A percentile compares a stretch with the other conserved stretches of the same genome.
Evolutionary conservation across 75 land plant species (phyloP).

Genomic region (Cunninghamia lanceolata): DNA sequence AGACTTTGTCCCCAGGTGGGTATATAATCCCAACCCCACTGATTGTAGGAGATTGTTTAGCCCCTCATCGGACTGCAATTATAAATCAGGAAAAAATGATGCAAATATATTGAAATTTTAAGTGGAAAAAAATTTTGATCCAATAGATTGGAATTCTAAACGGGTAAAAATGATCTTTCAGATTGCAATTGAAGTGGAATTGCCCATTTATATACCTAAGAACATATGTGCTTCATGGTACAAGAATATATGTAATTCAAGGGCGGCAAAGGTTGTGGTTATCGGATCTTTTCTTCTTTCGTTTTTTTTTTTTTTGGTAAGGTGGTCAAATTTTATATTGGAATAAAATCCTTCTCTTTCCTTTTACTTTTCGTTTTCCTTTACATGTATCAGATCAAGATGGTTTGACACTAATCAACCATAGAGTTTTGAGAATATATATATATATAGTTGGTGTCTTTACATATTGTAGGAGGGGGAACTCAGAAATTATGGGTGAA

Average conservation of each 20-base stretch:
- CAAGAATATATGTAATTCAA: not conserved
- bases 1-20: not conserved
- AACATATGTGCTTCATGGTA: not conserved
- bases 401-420: too few relatives aligned
- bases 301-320: too few relatives aligned
- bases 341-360: too few relatives aligned
- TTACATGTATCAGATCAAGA: too few relatives aligned
- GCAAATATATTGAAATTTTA: not conserved
- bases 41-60: not conserved
- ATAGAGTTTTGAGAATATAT: too few relatives aligned
- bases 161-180: not conserved
- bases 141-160: not conserved
- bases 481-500: too few relatives aligned
- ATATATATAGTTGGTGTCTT: too few relatives aligned
- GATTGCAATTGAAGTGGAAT: not conserved
- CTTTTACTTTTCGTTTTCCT: too few relatives aligned
- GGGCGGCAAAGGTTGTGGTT: too few relatives aligned
- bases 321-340: too few relatives aligned
- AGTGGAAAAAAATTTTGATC: not conserved
- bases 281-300: too few relatives aligned
- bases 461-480: too few relatives aligned
- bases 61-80: not conserved
- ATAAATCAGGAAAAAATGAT: not conserved
- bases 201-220: not conserved
- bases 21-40: conserved; percentile 7